Base-by-base conservation (phyloP, 2,329 filamentous ascomycete species). In the Orbilia blumenaviensis region DNA sequence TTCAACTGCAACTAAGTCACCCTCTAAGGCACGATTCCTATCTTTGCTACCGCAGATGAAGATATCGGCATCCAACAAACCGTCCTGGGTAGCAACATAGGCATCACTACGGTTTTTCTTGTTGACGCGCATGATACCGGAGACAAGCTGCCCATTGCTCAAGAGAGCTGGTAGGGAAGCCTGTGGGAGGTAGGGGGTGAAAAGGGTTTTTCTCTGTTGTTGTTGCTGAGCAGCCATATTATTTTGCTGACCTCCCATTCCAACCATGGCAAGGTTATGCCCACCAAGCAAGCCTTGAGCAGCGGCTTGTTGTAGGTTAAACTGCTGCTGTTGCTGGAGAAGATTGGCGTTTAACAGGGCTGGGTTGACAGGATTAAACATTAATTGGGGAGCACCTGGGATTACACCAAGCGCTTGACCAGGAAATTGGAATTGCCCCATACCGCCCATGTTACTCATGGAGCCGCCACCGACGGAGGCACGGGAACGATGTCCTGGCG, bases 1-100 rank as follows among this genome's bases (percentile, higher is more conserved):
- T 84, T 99, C 95, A 64, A 99, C 89, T 32, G 95, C 95, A 72
- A 99, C 95, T 66, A 97, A 88, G 82, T 99, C 95, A 73, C 95
- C 95, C 83, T 99, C 95, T 36, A 99, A 88, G 66, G 95, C 95
- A 83, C 95, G 92, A 83, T 99, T 99, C 79, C 95, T 91, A 83
- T 99, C 95, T 84, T 99, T 99, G 87, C 94, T 98, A 82, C 95
- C 95, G 82, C 95, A 99, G 81, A 99, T 99, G 84, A 99, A 99
- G 82, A 99, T 99, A 82, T 99, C 95, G 46, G 95, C 94, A 84
- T 98, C 95, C 54, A 99, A 87, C 75, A 91, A 85, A 52, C 89
- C 89, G 82, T 99, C 95, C 77, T 91, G 90, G 10, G 93, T 97
- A 9, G 95, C 95, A 66, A 99, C 95, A 81, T 99, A 99, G 27